Evolutionary conservation across 2,329 filamentous ascomycete species (phyloP).

Genomic region (Venturia pyrina): DNA sequence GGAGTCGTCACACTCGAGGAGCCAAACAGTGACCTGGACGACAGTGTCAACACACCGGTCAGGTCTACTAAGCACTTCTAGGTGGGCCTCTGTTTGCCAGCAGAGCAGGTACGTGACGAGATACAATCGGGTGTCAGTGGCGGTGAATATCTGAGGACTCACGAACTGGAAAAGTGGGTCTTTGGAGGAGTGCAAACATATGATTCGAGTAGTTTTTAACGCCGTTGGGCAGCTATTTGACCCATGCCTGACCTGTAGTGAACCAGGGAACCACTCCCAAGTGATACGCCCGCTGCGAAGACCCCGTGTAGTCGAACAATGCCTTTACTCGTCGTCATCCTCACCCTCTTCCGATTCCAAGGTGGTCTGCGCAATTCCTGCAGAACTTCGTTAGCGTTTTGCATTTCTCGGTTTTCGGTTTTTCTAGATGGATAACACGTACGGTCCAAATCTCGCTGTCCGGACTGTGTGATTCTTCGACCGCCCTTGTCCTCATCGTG

Average conservation of each 20-base stretch:
- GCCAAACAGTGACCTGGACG: background rate
- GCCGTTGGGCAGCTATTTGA: background rate
- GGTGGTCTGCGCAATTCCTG: constrained; percentile 11
- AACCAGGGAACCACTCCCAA: background rate
- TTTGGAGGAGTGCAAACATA: background rate
- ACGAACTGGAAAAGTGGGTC: background rate
- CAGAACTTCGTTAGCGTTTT: background rate
- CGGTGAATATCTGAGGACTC: background rate
- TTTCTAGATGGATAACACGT: background rate
- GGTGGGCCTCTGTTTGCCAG: background rate
- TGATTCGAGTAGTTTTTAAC: constrained; percentile 5
- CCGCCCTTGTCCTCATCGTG: constrained; percentile 97
- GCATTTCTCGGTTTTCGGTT: no score
- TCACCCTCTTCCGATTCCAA: constrained; percentile 14
- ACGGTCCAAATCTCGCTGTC: constrained; percentile 97
- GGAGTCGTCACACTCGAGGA: background rate
- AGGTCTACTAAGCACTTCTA: background rate
- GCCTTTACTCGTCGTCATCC: constrained; percentile 13
- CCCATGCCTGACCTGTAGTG: constrained; percentile 1
- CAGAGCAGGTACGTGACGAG: background rate
- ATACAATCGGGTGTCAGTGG: background rate
- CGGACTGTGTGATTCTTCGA: constrained; percentile 93
- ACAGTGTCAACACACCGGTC: background rate
- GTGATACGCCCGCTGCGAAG: background rate
- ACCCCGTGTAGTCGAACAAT: background rate